Evolutionary conservation across 441 rosid genomes (phyloP).

Genomic region (Syzygium syzygioides): DNA sequence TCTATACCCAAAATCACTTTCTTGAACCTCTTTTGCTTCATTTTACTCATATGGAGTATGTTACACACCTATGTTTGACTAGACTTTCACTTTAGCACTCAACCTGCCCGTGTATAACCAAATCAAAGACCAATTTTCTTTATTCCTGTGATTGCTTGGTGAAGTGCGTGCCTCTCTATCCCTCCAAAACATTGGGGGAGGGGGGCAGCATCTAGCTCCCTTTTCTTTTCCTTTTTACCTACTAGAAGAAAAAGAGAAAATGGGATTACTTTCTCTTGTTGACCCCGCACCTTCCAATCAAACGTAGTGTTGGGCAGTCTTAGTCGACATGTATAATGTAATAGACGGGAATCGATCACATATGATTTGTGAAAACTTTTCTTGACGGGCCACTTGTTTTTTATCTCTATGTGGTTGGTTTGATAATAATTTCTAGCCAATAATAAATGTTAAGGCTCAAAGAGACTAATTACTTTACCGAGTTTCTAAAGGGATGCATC

Average conservation of each 20-base stretch:
- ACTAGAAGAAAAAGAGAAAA: not conserved
- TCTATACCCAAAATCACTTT: slow-evolving; percentile 35
- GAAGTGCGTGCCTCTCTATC: not conserved
- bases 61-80: not conserved
- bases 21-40: not conserved
- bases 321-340: not conserved
- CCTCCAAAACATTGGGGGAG: not conserved
- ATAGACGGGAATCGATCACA: not conserved
- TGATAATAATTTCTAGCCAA: not conserved
- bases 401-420: not conserved
- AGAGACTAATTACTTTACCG: not conserved
- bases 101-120: not conserved
- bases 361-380: not conserved
- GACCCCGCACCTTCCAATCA: not conserved
- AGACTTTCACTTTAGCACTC: not conserved
- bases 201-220: not conserved
- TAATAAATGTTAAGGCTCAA: not conserved
- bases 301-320: not conserved
- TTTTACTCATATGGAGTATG: not conserved
- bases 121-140: not conserved
- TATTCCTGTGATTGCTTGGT: not conserved
- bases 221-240: not conserved
- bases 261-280: not conserved
- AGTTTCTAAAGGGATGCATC: not conserved
- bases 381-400: not conserved